Evolutionary conservation across 192 early-diverging fungal genomes (phyloP), one percentile per base, ranked within the genome.

Genomic region (Coemansia sp.): DNA sequence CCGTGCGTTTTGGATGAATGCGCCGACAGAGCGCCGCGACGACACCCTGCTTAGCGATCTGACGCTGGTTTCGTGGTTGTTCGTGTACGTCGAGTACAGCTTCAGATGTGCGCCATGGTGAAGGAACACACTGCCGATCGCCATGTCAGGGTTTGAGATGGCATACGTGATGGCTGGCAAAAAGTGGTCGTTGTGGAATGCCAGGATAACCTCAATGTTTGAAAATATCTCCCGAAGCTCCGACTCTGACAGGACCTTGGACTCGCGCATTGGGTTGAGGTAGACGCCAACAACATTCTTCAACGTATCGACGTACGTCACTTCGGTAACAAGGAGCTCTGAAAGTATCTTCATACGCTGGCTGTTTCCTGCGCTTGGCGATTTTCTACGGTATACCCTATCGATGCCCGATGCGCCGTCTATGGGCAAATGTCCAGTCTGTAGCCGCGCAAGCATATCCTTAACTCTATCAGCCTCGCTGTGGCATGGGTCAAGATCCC

Each of bases 1-100:
- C 59, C 59, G 72, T 29, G 61, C 74, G 40, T 40, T 53, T 48
- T 55, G 81, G 37, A 64, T 75, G 65, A 80, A 80, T 45, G 47
- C 59, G 47, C 53, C 61, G 22, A 69, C 67, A 1, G 67, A 25
- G 42, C 76, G 74, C 40, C 64, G 72, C 28, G 72, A 64, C 29
- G 78, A 73, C 41, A 83, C 80, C 25, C 78, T 75, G 36, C 78
- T 56, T 15, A 94, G 81, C 25, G 86, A 77, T 4, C 72, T 62
- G 55, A 87, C 83, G 17, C 92, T 88, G 27, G 85, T 80, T 36
- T 91, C 92, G 74, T 88, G 94, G 70, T 90, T 91, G 74, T 92
- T 94, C 61, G 88, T 87, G 74, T 93, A 96, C 45, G 78, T 75
- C 23, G 87, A 89, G 67, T 96, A 96, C 83, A 94, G 86, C 59